Evolutionary conservation across 2,329 filamentous ascomycete genomes (phyloP).

Genomic region (Xylariaceae sp.): DNA sequence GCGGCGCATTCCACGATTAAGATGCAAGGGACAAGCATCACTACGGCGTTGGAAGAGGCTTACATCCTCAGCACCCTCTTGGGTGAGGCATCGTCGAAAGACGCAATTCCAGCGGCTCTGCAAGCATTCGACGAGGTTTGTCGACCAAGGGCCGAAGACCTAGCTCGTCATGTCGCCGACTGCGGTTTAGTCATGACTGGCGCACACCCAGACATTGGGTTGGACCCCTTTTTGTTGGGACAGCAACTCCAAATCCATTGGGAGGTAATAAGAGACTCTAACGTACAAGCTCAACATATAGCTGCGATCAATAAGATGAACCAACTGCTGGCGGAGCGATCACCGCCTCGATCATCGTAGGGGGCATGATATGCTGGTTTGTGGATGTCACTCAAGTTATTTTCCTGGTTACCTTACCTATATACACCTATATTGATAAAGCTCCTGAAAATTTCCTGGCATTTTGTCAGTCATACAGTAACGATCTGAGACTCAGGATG

Average conservation of each 20-base stretch:
- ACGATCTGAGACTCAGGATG: no score
- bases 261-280: constrained; percentile 15
- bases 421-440: no score
- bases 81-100: constrained; percentile 18
- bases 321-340: constrained; percentile 6
- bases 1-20: constrained; percentile 24
- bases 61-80: constrained; percentile 26
- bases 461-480: no score
- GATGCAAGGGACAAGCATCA: constrained; percentile 16
- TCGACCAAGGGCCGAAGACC: constrained; percentile 26
- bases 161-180: constrained; percentile 15
- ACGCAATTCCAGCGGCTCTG: constrained; percentile 22
- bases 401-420: no score
- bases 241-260: constrained; percentile 20
- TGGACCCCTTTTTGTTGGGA: constrained; percentile 13
- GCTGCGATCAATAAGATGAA: constrained; percentile 24
- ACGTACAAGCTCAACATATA: constrained; percentile 15
- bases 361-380: no score
- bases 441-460: no score
- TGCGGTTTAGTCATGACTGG: constrained; percentile 20
- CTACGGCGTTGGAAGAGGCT: constrained; percentile 26
- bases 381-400: no score
- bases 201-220: constrained; percentile 17
- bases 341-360: no score
- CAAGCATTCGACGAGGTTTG: constrained; percentile 28